phyloP scores from a whole-genome alignment of 208 protist species.

The Phytomonas sp. region DNA sequence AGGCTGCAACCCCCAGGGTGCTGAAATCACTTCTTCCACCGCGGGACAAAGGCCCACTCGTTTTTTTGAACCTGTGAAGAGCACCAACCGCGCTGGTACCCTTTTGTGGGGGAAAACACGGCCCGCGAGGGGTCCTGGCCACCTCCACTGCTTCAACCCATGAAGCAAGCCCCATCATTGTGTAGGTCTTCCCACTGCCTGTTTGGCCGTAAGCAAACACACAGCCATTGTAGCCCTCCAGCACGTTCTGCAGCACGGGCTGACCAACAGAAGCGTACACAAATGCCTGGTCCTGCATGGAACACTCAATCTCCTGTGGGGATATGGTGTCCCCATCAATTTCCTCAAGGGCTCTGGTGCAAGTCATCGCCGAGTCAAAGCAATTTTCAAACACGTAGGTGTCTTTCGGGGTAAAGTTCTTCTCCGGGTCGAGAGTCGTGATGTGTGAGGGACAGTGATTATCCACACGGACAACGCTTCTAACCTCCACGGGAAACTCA shows the following conservation, averaged over 20 bases:
- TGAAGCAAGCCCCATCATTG: constrained; percentile 70
- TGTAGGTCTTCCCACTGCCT: constrained; percentile 90
- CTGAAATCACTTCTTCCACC: background rate
- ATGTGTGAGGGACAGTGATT: constrained; percentile 50
- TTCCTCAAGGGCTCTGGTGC: constrained; percentile 14
- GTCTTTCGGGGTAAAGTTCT: constrained; percentile 24
- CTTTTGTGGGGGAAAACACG: background rate
- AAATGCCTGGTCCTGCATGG: constrained; percentile 28
- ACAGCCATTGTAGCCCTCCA: constrained; percentile 83
- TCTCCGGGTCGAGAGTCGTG: constrained; percentile 45
- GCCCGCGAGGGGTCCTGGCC: background rate
- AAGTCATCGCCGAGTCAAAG: constrained; percentile 25
- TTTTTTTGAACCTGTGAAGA: background rate
- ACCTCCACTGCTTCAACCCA: background rate
- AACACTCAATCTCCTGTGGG: constrained; percentile 3
- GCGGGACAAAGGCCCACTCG: background rate
- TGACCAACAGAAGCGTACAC: constrained; percentile 63
- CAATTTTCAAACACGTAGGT: constrained; percentile 72
- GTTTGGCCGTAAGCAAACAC: constrained; percentile 91
- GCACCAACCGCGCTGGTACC: background rate
- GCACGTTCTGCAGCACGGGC: constrained; percentile 52
- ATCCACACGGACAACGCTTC: constrained; percentile 45
- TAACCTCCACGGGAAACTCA: background rate
- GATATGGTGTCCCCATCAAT: background rate
- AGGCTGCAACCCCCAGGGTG: background rate